Base-by-base conservation (phyloP, 495 filamentous ascomycete genomes). In the Aspergillus steynii region DNA sequence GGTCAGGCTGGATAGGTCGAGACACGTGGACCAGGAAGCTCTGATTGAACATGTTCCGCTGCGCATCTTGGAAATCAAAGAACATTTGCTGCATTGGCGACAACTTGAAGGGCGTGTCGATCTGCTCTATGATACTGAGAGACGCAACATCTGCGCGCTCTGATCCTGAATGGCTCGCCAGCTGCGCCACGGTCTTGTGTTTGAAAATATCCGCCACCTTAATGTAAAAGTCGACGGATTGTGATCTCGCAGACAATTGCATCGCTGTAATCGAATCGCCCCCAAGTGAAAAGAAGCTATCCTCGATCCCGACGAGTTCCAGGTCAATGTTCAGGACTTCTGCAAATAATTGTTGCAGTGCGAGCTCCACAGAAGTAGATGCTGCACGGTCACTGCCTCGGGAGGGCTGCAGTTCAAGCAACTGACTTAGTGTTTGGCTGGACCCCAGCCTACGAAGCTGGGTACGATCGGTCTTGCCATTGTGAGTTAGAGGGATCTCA, bases 51-150 rank as follows among this genome's bases (percentile, higher is more conserved):
- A 82, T 78, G 50, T 81, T 80, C 56, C 77, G 72, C 3, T 74
- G 74, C 14, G 80, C 68, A 28, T 65, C 59, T 0, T 63, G 63
- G 28, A 69, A 59, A 26, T 86, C 71, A 63, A 88, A 88, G 65
- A 83, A 88, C 25, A 88, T 62, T 26, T 79, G 73, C 64, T 90
- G 87, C 71, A 88, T 86, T 0, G 87, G 87, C 0, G 85, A 80
- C 8, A 88, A 75, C 10, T 81, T 78, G 61, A 88, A 88, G 47
- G 52, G 9, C 29, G 12, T 20, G 20, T 20, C 20, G 20, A 20
- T 20, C 20, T 20, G 20, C 20, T 20, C 20, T 20, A 20, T 20
- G 20, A 20, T 20, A 20, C 20, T 20, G 20, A 20, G 20, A 20
- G 20, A 20, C 20, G 20, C 20, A 20, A 20, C 20, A 20, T 20